Evolutionary conservation across 768 basidiomycete genomes (phyloP), one percentile per base, ranked within the genome.

Genomic region (Kwoniella dendrophila): DNA sequence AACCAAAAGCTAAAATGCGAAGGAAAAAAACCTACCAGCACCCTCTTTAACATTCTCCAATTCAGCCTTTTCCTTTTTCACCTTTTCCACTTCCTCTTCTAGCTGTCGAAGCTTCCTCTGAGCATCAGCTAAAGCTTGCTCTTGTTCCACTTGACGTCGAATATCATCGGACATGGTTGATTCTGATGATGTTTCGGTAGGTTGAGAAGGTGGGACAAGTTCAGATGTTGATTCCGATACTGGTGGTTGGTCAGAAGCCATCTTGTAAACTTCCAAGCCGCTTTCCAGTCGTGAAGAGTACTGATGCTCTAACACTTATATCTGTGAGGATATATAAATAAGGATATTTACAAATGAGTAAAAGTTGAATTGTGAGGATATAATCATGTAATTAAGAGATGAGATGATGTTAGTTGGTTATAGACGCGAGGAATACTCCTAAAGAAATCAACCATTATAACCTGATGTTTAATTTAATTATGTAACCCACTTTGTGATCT

Each of bases 51-150:
- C 62, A 48, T 27, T 45, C 49, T 52, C 63, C 18, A 93, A 81
- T 50, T 85, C 83, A 68, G 86, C 85, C 38, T 86, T 85, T 77
- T 90, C 87, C 40, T 81, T 78, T 78, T 85, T 85, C 72, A 89
- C 86, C 43, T 81, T 80, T 79, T 85, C 78, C 1, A 90, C 75
- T 70, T 92, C 87, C 27, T 59, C 66, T 50, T 76, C 68, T 8
- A 76, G 55, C 14, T 50, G 60, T 20, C 26, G 64, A 2, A 76
- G 26, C 45, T 50, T 58, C n/a, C 55, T 49, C 40, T 70, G 70
- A n/a, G 70, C 64, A 61, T 76, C 72, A 11, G 60, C 56, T 30
- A 76, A 52, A 38, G 74, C 74, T 44, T 76, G 72, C 43, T 76
- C 74, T 26, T 64, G 56, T 57, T 76, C 74, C 3, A 76, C 74